Conservation (phyloP, 208 protist species). For the Trypanosoma rangeli region DNA sequence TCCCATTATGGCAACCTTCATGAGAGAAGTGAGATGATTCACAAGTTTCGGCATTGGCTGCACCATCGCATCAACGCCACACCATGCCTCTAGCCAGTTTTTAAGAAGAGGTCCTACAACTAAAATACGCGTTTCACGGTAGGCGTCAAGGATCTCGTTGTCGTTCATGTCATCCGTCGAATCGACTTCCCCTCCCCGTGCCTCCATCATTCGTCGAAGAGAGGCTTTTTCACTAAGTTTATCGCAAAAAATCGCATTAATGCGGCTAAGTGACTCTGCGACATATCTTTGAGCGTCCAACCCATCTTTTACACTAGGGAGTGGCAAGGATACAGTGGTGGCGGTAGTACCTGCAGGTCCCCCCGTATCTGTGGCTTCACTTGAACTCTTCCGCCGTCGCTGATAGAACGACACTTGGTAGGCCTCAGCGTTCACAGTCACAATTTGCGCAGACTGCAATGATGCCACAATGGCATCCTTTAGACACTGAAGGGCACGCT, state of each 20-base stretch:
- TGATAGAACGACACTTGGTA: conserved; percentile 21
- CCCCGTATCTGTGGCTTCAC: neutral
- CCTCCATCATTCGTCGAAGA: conserved; percentile 75
- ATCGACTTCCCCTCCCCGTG: conserved; percentile 30
- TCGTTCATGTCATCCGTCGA: conserved; percentile 49
- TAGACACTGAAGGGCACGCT: conserved; percentile 46
- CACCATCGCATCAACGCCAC: neutral
- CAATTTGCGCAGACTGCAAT: conserved; percentile 32
- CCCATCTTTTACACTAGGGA: conserved; percentile 25
- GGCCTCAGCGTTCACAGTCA: conserved; percentile 10
- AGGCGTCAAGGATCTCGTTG: conserved; percentile 50
- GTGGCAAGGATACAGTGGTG: neutral
- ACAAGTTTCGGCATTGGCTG: conserved; percentile 55
- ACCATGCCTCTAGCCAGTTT: conserved; percentile 47
- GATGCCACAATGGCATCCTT: conserved; percentile 54
- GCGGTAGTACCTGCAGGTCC: neutral
- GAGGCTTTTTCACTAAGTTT: conserved; percentile 42
- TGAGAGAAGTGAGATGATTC: conserved; percentile 47
- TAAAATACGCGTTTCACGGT: conserved; percentile 60
- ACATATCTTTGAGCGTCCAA: conserved; percentile 12
- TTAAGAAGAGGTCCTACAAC: conserved; percentile 68
- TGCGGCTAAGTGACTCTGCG: conserved; percentile 31
- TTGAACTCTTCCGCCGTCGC: neutral
- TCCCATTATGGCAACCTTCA: conserved; percentile 50
- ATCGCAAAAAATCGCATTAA: conserved; percentile 62